Evolutionary conservation across 2,329 filamentous ascomycete species (phyloP).

Genomic region (Colletotrichum kahawae): DNA sequence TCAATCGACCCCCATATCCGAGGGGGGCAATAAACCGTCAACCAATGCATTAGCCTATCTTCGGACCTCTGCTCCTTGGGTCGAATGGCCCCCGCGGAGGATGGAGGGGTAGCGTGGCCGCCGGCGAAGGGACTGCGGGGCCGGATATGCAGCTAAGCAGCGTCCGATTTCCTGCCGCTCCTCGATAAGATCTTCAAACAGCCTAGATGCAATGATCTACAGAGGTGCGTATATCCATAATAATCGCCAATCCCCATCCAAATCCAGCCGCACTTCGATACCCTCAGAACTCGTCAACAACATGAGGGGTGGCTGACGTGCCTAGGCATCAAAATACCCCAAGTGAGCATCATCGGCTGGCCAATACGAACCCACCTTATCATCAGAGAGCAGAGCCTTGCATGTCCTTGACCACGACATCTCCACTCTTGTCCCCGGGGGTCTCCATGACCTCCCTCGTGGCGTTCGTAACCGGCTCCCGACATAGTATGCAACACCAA

Average conservation of each 20-base stretch:
- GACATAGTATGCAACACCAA: neutral
- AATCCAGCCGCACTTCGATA: neutral
- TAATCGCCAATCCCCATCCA: neutral
- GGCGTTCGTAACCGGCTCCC: neutral
- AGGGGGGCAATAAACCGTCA: conserved; percentile 12
- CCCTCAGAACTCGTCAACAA: neutral
- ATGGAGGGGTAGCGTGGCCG: neutral
- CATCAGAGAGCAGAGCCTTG: neutral
- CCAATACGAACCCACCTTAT: neutral
- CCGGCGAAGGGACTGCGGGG: neutral
- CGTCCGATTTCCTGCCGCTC: neutral
- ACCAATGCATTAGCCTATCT: conserved; percentile 1
- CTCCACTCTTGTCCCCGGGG: neutral
- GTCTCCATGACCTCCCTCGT: neutral
- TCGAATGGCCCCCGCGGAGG: neutral
- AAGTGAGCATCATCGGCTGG: neutral
- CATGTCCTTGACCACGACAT: neutral
- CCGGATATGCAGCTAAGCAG: conserved; percentile 5
- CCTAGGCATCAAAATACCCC: neutral
- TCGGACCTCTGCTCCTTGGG: neutral
- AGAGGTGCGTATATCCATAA: neutral
- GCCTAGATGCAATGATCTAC: neutral
- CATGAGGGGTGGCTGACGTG: neutral
- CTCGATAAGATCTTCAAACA: neutral
- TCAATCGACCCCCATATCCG: neutral